Evolutionary conservation across 208 protist species (phyloP), one percentile per base, ranked within the genome.

Genomic region (Wallacemonas sp.): DNA sequence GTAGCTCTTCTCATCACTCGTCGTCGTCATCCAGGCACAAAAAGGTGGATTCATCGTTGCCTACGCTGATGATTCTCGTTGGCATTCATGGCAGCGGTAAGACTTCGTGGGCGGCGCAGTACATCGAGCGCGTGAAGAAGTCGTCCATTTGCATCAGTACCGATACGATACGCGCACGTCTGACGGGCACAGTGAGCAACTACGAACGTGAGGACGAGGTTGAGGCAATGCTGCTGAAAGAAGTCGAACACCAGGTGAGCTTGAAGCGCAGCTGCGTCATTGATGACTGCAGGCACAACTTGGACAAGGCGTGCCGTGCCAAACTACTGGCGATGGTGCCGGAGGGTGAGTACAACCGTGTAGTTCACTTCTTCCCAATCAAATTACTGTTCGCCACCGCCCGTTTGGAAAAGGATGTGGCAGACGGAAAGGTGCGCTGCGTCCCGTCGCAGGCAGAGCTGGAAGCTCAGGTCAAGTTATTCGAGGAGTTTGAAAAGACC

Each of bases 1-100:
- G 26, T 10, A 61, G 54, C 34, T 33, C 19, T 17, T 32, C 15
- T 29, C 57, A 45, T 29, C 57, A 48, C 19, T 12, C 59, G 2
- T 71, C 66, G 1, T 59, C 58, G 36, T 53, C 39, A 15, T 38
- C 27, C 1, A 15, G 8, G 1, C 39, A 29, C 21, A 66, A 64
- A 24, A 68, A 78, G 44, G 27, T 58, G 4, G 79, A 87, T 26
- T 66, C 75, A 3, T 70, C 65, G 4, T 71, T 85, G n/a, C 89
- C 89, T 0, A 83, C 74, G 17, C 5, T 94, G 9, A 44, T 90
- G 39, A 22, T 92, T 12, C 72, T 92, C 0, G 58, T 92, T 19
- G 89, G 89, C 58, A 88, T 94, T 15, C 68, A 81, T 53, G 85
- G 85, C 29, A 91, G 85, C 55, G 89, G 89, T 17, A 94, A 94